phyloP scores from a whole-genome alignment of 352 stramenopile genomes.

The Globisporangium orthogonon region DNA sequence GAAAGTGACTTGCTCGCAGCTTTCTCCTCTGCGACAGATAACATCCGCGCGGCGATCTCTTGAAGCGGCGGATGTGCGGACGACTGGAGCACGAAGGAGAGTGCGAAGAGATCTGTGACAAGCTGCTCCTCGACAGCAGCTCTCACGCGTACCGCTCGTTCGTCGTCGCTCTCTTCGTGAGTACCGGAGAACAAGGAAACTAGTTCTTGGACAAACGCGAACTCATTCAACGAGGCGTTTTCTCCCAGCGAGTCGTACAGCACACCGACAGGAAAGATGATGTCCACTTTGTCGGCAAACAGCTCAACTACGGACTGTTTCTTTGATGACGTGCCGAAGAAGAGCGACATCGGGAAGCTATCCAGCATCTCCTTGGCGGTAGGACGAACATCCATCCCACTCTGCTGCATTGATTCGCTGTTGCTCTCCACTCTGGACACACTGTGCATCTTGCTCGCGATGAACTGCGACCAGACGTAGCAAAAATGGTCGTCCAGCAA shows the following conservation, averaged over 20 bases:
- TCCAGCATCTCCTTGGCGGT: slow-evolving; percentile 23
- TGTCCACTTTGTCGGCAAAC: slow-evolving; percentile 38
- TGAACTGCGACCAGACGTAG: slow-evolving; percentile 38
- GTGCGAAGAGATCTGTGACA: slow-evolving; percentile 62
- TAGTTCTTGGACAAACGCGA: slow-evolving; percentile 34
- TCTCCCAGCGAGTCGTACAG: slow-evolving; percentile 32
- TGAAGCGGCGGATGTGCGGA: slow-evolving; percentile 19
- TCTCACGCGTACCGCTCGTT: slow-evolving; percentile 1
- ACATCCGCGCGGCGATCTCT: slow-evolving; percentile 31
- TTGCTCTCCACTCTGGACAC: not conserved
- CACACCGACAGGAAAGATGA: slow-evolving; percentile 38
- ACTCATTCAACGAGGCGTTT: slow-evolving; percentile 3
- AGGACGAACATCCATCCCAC: not conserved
- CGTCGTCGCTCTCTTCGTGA: not conserved
- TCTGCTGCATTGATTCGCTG: not conserved
- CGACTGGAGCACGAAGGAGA: slow-evolving; percentile 49
- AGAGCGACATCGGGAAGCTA: slow-evolving; percentile 27
- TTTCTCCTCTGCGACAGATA: slow-evolving; percentile 39
- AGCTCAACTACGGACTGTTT: not conserved
- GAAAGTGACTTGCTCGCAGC: slow-evolving; percentile 32
- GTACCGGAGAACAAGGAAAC: not conserved
- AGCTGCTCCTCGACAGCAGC: slow-evolving; percentile 41
- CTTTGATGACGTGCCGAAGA: not conserved
- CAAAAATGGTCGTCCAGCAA: slow-evolving; percentile 69
- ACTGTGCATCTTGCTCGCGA: slow-evolving; percentile 6